phyloP scores from a whole-genome alignment of 2,329 filamentous ascomycete genomes.

The Aspergillus aculeatinus region DNA sequence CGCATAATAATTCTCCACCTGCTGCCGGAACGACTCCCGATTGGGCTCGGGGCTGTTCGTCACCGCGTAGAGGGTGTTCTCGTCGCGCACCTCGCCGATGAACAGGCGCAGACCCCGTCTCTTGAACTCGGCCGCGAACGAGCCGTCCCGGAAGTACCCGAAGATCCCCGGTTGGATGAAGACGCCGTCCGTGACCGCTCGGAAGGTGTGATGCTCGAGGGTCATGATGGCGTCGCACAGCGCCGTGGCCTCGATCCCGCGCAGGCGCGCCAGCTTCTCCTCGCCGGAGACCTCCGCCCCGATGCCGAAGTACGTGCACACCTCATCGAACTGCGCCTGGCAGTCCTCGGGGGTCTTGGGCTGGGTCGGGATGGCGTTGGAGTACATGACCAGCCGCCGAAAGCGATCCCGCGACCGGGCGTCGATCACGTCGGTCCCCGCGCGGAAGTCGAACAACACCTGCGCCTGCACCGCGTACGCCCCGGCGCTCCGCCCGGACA shows the following conservation, averaged over 20 bases:
- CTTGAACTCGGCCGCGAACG: slow-evolving; percentile 42
- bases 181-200: slow-evolving; percentile 44
- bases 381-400: slow-evolving; percentile 45
- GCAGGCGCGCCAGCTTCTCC: slow-evolving; percentile 36
- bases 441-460: slow-evolving; percentile 43
- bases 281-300: slow-evolving; percentile 17
- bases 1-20: slow-evolving; percentile 48
- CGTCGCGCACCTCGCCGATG: slow-evolving; percentile 47
- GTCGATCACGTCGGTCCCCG: slow-evolving; percentile 2
- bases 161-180: slow-evolving; percentile 44
- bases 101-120: slow-evolving; percentile 37
- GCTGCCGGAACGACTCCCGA: slow-evolving; percentile 35
- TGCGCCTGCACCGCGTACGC: slow-evolving; percentile 39
- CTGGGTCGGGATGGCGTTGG: slow-evolving; percentile 49
- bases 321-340: slow-evolving; percentile 46
- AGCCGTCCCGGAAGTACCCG: slow-evolving; percentile 38
- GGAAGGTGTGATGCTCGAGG: slow-evolving; percentile 49
- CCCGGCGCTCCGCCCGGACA: slow-evolving; percentile 47
- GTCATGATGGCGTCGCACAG: slow-evolving; percentile 38
- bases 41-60: slow-evolving; percentile 41
- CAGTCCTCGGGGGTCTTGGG: slow-evolving; percentile 41
- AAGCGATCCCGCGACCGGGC: slow-evolving; percentile 34
- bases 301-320: slow-evolving; percentile 39
- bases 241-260: slow-evolving; percentile 31
- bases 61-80: slow-evolving; percentile 46